Evolutionary conservation across 768 basidiomycete species (phyloP), one percentile per base, ranked within the genome.

Genomic region (Phlebiopsis flavidoalba): DNA sequence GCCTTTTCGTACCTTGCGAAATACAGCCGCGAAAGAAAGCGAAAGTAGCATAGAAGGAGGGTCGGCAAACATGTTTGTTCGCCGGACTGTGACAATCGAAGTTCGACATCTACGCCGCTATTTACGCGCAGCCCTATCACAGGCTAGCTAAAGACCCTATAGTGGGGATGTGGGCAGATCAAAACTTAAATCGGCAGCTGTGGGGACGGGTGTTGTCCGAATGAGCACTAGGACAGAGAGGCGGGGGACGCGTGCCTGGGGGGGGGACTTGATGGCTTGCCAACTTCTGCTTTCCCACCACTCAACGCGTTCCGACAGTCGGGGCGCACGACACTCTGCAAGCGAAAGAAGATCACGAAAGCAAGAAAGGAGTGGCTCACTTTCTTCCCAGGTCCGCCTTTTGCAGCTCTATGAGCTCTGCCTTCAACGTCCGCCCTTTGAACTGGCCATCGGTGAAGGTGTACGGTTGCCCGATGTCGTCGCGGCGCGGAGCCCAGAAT

Each of bases 301-400:
- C 40, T 12, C 40, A 17, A 43, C 40, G 40, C 40, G 40, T 43
- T 43, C 40, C 40, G 40, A 12, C 40, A 12, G 8, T 43, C 40
- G 12, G 17, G 17, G 40, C 40, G 40, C 40, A 43, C 40, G 8
- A 43, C 17, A 17, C 40, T 2, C 40, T 43, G 40, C 11, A 43
- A 43, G 40, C 40, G 17, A 43, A 43, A 43, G 37, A 40, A n/a
- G 26, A 31, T 43, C 4, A 43, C 40, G 40, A 43, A 43, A 12
- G 40, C 40, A 8, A 43, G 40, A 43, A 43, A 43, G 40, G 17
- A 43, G 40, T 12, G 60, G 56, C 75, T 57, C 67, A 87, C 86
- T 88, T 88, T 72, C 87, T 75, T n/a, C 85, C 86, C 33, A 87
- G 74, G 65, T 86, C 77, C 5, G 87, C 85, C 61, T 85, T 84